Conservation (phyloP, 768 basidiomycete species). For the Mycena belliarum region DNA sequence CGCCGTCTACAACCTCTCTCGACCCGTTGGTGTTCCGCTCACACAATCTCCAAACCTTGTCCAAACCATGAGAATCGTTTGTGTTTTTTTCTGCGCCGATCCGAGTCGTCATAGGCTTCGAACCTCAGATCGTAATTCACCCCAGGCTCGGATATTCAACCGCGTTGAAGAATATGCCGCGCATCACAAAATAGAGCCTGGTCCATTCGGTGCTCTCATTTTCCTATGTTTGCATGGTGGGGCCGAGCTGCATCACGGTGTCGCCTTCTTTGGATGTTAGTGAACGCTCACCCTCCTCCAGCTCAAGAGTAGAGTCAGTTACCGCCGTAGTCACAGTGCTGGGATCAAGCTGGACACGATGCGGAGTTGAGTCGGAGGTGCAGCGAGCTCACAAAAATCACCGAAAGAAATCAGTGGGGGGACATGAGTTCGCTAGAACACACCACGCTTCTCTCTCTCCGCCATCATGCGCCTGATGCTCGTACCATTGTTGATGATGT, state of each 20-base stretch:
- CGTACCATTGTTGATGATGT: not conserved
- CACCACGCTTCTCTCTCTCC: not conserved
- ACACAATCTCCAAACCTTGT: too few relatives aligned
- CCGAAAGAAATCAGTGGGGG: too few relatives aligned
- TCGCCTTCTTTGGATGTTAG: slow-evolving; percentile 25
- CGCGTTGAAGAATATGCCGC: slow-evolving; percentile 5
- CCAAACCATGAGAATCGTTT: too few relatives aligned
- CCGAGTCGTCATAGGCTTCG: slow-evolving; percentile 11
- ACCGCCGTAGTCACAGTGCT: too few relatives aligned
- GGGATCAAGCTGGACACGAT: too few relatives aligned
- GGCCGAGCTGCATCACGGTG: slow-evolving; percentile 27
- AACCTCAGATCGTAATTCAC: not conserved
- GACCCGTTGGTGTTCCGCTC: too few relatives aligned
- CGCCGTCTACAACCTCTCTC: too few relatives aligned
- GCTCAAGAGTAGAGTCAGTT: slow-evolving; percentile 19
- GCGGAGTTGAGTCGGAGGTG: too few relatives aligned
- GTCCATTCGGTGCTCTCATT: slow-evolving; percentile 29
- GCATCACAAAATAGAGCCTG: slow-evolving; percentile 23
- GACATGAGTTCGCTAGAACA: too few relatives aligned
- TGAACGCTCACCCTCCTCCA: slow-evolving; percentile 26
- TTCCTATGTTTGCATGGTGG: slow-evolving; percentile 29
- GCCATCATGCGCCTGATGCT: not conserved
- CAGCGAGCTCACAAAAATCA: too few relatives aligned
- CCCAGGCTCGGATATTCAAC: too few relatives aligned
- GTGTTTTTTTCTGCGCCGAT: too few relatives aligned